Conservation (phyloP, 2,329 filamentous ascomycete species). For the Aspergillus niger region DNA sequence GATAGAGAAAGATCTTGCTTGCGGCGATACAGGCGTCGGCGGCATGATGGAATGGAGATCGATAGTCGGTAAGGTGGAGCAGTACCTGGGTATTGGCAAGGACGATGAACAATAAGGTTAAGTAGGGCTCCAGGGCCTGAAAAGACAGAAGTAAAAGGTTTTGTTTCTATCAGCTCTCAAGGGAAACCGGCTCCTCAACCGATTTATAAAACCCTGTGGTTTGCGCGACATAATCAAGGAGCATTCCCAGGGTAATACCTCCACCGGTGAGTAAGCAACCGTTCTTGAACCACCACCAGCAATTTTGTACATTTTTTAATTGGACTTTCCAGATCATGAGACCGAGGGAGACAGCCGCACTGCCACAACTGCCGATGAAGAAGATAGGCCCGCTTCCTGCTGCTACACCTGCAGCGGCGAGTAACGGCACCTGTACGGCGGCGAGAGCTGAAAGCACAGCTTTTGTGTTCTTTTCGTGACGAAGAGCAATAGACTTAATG, state of each 20-base stretch:
- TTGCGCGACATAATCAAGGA: constrained; percentile 55
- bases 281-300: constrained; percentile 67
- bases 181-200: neutral
- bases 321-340: constrained; percentile 63
- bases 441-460: constrained; percentile 45
- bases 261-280: constrained; percentile 65
- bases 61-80: constrained; percentile 68
- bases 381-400: constrained; percentile 61
- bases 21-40: constrained; percentile 78
- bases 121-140: neutral
- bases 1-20: constrained; percentile 75
- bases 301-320: constrained; percentile 58
- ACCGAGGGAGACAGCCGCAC: constrained; percentile 56
- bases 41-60: constrained; percentile 81
- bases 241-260: constrained; percentile 57
- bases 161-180: neutral
- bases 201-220: constrained; percentile 30
- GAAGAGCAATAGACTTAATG: constrained; percentile 54
- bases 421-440: constrained; percentile 44
- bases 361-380: constrained; percentile 60
- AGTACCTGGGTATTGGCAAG: constrained; percentile 27
- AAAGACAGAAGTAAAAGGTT: neutral
- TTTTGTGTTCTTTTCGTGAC: constrained; percentile 51
- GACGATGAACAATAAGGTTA: neutral
- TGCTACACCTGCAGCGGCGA: constrained; percentile 47